Evolutionary conservation across 2,329 filamentous ascomycete genomes (phyloP), one percentile per base, ranked within the genome.

Genomic region (Arthrobotrys pseudoclavata): DNA sequence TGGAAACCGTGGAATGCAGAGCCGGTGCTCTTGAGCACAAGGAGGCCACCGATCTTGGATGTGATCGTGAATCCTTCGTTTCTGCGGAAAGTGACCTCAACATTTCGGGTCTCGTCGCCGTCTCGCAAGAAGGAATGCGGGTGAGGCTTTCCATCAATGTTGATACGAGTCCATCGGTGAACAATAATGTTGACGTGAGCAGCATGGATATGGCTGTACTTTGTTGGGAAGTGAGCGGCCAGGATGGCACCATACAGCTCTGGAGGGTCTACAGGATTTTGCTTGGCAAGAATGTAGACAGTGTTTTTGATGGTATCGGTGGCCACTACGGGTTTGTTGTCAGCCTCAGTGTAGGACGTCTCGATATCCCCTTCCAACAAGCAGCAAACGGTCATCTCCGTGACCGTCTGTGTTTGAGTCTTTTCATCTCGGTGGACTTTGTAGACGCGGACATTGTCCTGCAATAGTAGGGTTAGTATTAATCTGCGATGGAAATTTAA

Each of bases 261-360:
- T 0, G 96, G 95, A 15, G 96, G 94, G 81, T 91, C 93, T 81
- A 99, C 92, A 37, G 94, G 92, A 86, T 96, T 88, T 85, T 96
- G 91, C 86, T 97, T 97, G 83, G 96, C 95, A 83, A 93, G 91
- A 85, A 99, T 94, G 87, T 96, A 97, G 83, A 92, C 91, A 82
- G 92, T 98, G 86, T 99, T 97, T 87, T 99, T 99, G 86, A 98
- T 97, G 26, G 94, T 95, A 85, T 99, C 96, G 78, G 96, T 99
- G 79, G 96, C 94, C 78, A 99, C 95, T 75, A 99, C 90, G 80
- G 96, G 92, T 82, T 91, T 92, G 88, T 99, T 99, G 86, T 99
- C 94, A 81, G 93, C 95, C 83, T 89, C 85, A 79, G 95, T 99
- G 84, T 86, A 92, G 90, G 92, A 92, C 69, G 87, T 89, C 68